Conservation (phyloP, 345 rosid species). For the Xanthoceras sorbifolium region DNA sequence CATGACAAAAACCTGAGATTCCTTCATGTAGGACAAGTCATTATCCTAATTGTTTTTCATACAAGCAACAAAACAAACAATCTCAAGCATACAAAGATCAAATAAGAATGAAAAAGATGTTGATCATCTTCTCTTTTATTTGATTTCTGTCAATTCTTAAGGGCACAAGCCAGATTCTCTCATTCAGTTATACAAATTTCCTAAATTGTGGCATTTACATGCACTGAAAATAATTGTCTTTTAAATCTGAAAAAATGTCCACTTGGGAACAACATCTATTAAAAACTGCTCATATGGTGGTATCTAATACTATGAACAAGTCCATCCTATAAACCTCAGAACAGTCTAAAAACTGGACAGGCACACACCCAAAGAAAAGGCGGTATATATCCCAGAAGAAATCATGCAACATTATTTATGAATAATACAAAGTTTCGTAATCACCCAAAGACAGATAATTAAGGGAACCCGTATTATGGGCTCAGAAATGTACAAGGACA, state of each 20-base stretch:
- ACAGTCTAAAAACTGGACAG: neutral
- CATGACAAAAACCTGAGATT: conserved; percentile 1
- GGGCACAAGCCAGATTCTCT: neutral
- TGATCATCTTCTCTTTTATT: neutral
- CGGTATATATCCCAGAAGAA: conserved; percentile 34
- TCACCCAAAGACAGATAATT: conserved; percentile 40
- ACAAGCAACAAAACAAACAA: neutral
- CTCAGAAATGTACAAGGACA: conserved; percentile 49
- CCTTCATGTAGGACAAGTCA: neutral
- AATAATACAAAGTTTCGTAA: conserved; percentile 39
- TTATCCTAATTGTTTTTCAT: too few relatives aligned
- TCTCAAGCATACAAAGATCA: neutral
- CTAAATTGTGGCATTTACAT: neutral
- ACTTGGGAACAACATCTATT: neutral
- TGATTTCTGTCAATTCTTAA: neutral
- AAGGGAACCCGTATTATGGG: conserved; percentile 44
- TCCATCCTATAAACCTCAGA: neutral
- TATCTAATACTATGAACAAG: neutral
- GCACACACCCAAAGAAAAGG: conserved; percentile 15
- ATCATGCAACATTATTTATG: conserved; percentile 53
- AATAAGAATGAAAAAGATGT: neutral
- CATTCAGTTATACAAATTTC: too few relatives aligned
- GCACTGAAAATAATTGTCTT: neutral
- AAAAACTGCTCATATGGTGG: neutral
- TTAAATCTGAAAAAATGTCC: neutral